These are phyloP conservation scores for Claviceps cyperi DNA, from an alignment of 2,329 filamentous ascomycete species.

Conservation along the genomic window DNA sequence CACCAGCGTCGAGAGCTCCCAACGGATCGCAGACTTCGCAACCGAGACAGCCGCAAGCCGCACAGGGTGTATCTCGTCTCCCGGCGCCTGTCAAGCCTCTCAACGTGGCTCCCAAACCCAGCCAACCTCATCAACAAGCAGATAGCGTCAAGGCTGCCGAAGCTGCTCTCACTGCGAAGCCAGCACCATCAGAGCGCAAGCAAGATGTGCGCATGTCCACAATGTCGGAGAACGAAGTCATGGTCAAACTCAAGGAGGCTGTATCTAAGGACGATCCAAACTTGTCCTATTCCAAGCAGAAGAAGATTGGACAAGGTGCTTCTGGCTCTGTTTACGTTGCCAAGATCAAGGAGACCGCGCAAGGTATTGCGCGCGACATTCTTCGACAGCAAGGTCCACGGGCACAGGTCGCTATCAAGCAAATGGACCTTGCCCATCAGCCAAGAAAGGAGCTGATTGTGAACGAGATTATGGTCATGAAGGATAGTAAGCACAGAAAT, in stretches of 20 bases:
- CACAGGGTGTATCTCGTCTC: slow-evolving; percentile 31
- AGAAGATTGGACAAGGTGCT: slow-evolving; percentile 97
- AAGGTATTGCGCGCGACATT: slow-evolving; percentile 71
- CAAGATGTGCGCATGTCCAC: slow-evolving; percentile 97
- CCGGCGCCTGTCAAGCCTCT: slow-evolving; percentile 61
- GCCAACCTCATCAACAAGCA: slow-evolving; percentile 26
- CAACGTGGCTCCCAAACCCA: slow-evolving; percentile 58
- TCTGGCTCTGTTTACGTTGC: slow-evolving; percentile 97
- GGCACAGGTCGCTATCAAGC: slow-evolving; percentile 94
- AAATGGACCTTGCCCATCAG: slow-evolving; percentile 97
- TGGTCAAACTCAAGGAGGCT: slow-evolving; percentile 86
- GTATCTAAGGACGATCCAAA: slow-evolving; percentile 93
- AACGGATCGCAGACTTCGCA: slow-evolving; percentile 37
- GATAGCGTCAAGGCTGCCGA: slow-evolving; percentile 82
- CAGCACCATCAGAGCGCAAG: slow-evolving; percentile 53
- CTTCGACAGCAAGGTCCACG: slow-evolving; percentile 65
- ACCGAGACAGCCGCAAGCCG: slow-evolving; percentile 30
- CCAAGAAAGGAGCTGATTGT: slow-evolving; percentile 96
- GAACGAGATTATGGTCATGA: slow-evolving; percentile 99
- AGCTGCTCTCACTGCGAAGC: slow-evolving; percentile 74
- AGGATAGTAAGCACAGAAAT: slow-evolving; percentile 94
- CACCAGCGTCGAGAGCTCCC: slow-evolving; percentile 40
- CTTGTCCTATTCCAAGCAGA: slow-evolving; percentile 94
- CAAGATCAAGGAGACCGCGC: slow-evolving; percentile 77
- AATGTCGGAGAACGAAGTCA: slow-evolving; percentile 94